phyloP scores from a whole-genome alignment of 306 rosid genomes.

The Ochetophila trinervis region DNA sequence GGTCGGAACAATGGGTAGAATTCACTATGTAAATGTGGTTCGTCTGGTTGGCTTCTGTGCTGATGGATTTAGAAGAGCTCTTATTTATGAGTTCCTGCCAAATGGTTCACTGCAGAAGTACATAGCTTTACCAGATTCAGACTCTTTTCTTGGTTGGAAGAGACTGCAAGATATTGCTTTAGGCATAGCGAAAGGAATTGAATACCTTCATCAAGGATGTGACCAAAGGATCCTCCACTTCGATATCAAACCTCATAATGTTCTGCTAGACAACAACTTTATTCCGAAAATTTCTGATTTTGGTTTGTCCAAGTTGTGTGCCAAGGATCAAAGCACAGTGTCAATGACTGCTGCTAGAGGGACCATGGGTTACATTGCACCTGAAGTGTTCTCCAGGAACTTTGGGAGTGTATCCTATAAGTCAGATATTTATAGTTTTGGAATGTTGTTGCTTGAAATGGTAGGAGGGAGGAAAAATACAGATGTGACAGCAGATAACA shows the following conservation, averaged over 20 bases:
- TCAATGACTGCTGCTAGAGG: neutral
- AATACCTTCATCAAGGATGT: slow-evolving; percentile 14
- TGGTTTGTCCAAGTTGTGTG: slow-evolving; percentile 3
- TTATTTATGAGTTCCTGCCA: slow-evolving; percentile 5
- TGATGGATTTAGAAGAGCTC: neutral
- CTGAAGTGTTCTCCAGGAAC: slow-evolving; percentile 6
- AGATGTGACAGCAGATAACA: neutral
- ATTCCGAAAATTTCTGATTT: slow-evolving; percentile 16
- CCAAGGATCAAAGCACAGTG: neutral
- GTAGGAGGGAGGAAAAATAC: slow-evolving; percentile 5
- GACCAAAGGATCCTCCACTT: slow-evolving; percentile 4
- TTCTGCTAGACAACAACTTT: slow-evolving; percentile 7
- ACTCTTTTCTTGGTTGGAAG: neutral
- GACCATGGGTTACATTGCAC: slow-evolving; percentile 1
- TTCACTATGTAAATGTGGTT: slow-evolving; percentile 1
- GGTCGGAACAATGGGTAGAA: slow-evolving; percentile 3
- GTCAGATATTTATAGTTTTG: neutral
- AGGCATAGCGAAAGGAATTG: slow-evolving; percentile 10
- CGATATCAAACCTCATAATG: neutral
- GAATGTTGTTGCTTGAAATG: neutral
- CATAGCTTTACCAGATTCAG: neutral
- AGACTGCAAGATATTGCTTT: neutral
- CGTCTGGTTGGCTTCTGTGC: neutral
- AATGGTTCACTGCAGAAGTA: neutral
- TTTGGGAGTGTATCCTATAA: neutral